Percentiles rank a stretch among this genome's conserved stretches.
Conservation (phyloP, 179 eudicot genomes). For the Drosera spatulata region DNA sequence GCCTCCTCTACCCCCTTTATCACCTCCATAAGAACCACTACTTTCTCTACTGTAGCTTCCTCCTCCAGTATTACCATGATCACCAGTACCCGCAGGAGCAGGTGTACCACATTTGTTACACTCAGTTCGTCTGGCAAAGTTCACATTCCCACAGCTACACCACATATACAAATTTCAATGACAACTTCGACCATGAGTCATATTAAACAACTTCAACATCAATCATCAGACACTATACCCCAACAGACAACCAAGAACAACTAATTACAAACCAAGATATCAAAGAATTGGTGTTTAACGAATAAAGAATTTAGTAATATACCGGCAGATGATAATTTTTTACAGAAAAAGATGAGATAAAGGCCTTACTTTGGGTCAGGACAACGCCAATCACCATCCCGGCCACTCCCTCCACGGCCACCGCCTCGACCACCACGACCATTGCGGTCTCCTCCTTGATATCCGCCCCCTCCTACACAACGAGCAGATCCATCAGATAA, state of each 20-base stretch:
- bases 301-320: background rate
- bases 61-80: slow-evolving; percentile 34
- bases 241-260: background rate
- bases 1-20: slow-evolving; percentile 46
- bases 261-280: background rate
- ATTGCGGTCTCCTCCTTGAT: slow-evolving; percentile 63
- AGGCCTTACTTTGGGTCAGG: slow-evolving; percentile 60
- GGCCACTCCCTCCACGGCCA: slow-evolving; percentile 67
- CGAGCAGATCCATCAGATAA: background rate
- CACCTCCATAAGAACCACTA: slow-evolving; percentile 33
- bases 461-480: slow-evolving; percentile 45
- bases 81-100: slow-evolving; percentile 49
- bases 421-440: slow-evolving; percentile 32
- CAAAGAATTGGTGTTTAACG: background rate
- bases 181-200: background rate
- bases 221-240: background rate
- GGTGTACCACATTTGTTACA: slow-evolving; percentile 90
- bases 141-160: slow-evolving; percentile 85
- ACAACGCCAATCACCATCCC: slow-evolving; percentile 95
- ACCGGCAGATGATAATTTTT: background rate
- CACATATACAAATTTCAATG: slow-evolving; percentile 15
- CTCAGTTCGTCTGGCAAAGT: slow-evolving; percentile 82
- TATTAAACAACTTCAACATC: background rate
- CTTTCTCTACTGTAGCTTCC: slow-evolving; percentile 32
- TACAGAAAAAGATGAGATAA: background rate